Evolutionary conservation across 2,329 filamentous ascomycete genomes (phyloP).

Genomic region (Sporothrix globosa): DNA sequence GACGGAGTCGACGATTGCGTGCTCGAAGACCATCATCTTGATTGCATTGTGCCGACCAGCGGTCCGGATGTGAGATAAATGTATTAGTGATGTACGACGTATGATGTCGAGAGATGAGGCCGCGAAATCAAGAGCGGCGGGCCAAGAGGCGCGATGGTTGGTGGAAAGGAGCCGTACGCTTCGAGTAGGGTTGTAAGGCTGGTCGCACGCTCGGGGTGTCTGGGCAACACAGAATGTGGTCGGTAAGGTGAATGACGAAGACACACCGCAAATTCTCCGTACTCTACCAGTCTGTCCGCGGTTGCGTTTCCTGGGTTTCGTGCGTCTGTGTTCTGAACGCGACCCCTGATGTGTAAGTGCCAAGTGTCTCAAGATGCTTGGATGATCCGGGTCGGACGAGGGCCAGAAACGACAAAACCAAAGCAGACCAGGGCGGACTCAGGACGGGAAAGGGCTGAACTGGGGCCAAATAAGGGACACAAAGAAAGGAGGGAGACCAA

Average conservation of each 20-base stretch:
- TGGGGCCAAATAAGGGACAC: constrained; percentile 5
- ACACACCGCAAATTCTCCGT: neutral
- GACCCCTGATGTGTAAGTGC: constrained; percentile 24
- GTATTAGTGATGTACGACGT: neutral
- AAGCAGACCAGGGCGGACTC: neutral
- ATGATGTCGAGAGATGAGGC: neutral
- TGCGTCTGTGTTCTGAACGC: constrained; percentile 17
- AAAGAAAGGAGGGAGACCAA: constrained; percentile 7
- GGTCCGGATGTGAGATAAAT: neutral
- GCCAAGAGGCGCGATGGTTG: constrained; percentile 15
- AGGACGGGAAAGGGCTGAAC: neutral
- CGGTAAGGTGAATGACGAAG: neutral
- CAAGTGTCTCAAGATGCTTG: constrained; percentile 25
- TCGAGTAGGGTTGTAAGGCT: neutral
- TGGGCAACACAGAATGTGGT: neutral
- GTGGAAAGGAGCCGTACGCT: neutral
- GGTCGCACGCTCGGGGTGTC: neutral
- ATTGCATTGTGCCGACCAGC: constrained; percentile 31
- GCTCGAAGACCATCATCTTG: constrained; percentile 50
- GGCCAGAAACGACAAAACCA: constrained; percentile 22
- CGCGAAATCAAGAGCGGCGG: neutral
- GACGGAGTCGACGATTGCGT: constrained; percentile 47
- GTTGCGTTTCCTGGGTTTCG: constrained; percentile 12
- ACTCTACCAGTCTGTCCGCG: neutral
- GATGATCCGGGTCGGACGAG: constrained; percentile 16